phyloP scores from a whole-genome alignment of 2,329 filamentous ascomycete species.

The Colletotrichum costaricense region DNA sequence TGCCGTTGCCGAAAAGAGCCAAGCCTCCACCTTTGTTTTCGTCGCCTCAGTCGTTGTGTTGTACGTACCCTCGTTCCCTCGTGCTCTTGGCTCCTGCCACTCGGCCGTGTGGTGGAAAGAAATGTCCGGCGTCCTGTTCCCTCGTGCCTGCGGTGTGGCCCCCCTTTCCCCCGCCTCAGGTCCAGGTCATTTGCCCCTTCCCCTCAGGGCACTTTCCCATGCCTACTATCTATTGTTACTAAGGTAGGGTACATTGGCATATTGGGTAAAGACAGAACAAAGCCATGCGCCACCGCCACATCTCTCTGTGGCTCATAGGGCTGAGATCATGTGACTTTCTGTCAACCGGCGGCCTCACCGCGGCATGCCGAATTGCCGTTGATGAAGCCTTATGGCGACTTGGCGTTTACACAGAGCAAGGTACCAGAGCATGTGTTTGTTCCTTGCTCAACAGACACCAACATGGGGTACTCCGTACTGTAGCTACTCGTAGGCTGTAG shows the following conservation, averaged over 20 bases:
- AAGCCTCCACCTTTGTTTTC: not conserved
- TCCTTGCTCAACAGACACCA: not conserved
- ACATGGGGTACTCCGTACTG: not conserved
- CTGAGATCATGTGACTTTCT: slow-evolving; percentile 27
- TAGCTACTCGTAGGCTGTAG: not conserved
- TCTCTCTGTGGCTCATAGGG: slow-evolving; percentile 14
- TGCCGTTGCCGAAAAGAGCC: slow-evolving; percentile 1
- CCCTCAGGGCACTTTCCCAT: not conserved
- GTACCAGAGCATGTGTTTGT: not conserved
- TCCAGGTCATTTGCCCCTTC: not conserved
- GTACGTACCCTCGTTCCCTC: not conserved
- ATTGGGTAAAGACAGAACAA: not conserved
- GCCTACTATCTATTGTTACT: not conserved
- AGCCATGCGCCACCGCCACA: slow-evolving; percentile 1
- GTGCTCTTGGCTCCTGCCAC: not conserved
- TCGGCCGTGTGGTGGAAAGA: not conserved
- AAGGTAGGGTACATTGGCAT: too few species aligned
- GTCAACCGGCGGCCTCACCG: not conserved
- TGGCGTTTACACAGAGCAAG: not conserved
- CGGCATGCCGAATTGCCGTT: not conserved
- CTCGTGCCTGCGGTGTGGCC: too few species aligned
- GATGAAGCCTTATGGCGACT: not conserved
- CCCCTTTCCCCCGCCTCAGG: too few species aligned
- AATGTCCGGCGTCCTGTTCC: not conserved
- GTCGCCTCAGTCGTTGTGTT: not conserved